Evolutionary conservation across 2,329 filamentous ascomycete genomes (phyloP), one percentile per base, ranked within the genome.

Genomic region (Colletotrichum sp.): DNA sequence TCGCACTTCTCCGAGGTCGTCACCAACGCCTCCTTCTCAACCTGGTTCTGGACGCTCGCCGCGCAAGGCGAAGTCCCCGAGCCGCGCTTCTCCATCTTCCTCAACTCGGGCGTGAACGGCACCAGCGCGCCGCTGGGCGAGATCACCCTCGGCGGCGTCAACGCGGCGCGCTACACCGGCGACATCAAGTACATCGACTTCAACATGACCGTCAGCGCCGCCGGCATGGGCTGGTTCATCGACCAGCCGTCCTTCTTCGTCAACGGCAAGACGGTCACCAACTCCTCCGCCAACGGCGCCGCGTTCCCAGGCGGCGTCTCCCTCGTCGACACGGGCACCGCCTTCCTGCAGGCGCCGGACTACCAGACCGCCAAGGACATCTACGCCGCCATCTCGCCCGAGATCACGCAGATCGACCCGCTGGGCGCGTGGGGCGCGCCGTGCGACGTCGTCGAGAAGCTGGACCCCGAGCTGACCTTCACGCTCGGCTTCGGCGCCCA

Each of bases 121-220:
- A 18, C 27, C 12, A 76, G 75, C 22, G 32, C 69, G 8, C 80
- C 77, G 1, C 43, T 22, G 43, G 80, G 80, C 1, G 78, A 83
- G 76, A 73, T 84, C 62, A 84, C 83, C 0, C 79, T 85, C 2
- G 83, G 84, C 32, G 83, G 83, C 34, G 75, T 80, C 30, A 83
- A 85, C 76, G 39, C 69, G 4, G 76, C 76, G 27, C 82, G 80
- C 64, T 84, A 81, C 77, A 71, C 78, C 2, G 82, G 82, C 32
- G 70, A 77, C 12, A 80, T 84, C 12, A 68, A 56, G 10, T 80
- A 76, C 4, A 75, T 82, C 8, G 65, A 76, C 27, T 75, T 84
- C n/a, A 77, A 81, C 71, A 58, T 61, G 22, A 61, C 68, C 8
- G 73, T 79, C 15, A 80, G 77, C 28, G 67, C 66, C 28, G 28